A percentile compares a stretch with the other conserved stretches of the same genome.
These are phyloP conservation scores for Hyaloscypha variabilis DNA, from an alignment of 495 filamentous ascomycete species.

Conservation along the genomic window DNA sequence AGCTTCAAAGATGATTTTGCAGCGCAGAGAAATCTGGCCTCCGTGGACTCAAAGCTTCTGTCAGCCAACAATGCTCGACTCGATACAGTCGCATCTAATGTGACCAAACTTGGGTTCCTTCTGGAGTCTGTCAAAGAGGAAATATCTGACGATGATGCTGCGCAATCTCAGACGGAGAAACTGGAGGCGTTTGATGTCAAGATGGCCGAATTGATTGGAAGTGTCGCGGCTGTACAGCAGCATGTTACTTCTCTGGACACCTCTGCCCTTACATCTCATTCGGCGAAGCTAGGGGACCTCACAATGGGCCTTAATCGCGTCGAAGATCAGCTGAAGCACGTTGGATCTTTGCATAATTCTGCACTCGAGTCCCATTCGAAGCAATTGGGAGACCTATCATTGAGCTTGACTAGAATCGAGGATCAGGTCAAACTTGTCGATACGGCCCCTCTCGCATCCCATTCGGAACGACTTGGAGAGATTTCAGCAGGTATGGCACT, in stretches of 20 bases:
- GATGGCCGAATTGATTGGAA: neutral
- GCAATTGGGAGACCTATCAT: neutral
- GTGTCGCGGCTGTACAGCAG: neutral
- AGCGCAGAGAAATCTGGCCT: conserved; percentile 5
- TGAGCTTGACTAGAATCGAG: neutral
- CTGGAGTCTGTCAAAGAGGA: neutral
- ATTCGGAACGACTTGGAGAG: neutral
- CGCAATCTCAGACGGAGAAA: neutral
- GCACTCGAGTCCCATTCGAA: neutral
- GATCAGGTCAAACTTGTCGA: neutral
- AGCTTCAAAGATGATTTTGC: conserved; percentile 1
- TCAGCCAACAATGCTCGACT: conserved; percentile 6
- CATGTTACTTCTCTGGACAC: neutral
- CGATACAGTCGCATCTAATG: conserved; percentile 1
- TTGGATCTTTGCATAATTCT: neutral
- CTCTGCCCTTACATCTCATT: conserved; percentile 2
- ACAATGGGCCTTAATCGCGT: neutral
- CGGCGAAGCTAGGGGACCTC: neutral
- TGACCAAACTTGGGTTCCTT: neutral
- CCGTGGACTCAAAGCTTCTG: conserved; percentile 13
- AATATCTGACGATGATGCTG: neutral
- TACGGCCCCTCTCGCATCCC: neutral
- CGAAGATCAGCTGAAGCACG: neutral
- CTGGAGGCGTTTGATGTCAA: neutral
- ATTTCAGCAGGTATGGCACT: neutral